Base-by-base conservation (phyloP, 306 rosid species). In the Vigna mungo region DNA sequence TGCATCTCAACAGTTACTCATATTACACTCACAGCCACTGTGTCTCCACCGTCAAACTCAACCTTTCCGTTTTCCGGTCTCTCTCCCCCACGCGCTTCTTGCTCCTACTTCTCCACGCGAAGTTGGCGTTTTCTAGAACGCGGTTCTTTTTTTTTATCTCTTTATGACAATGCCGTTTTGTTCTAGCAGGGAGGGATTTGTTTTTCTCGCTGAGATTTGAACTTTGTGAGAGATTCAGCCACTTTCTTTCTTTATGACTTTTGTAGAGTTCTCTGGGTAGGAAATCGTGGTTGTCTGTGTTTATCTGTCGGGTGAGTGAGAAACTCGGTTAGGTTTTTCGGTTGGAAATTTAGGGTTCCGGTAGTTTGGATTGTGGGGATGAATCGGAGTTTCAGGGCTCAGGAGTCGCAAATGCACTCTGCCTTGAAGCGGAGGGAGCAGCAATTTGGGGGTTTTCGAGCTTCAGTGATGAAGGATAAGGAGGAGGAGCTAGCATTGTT, bases 301-400 rank as follows among this genome's bases (percentile, higher is more conserved):
- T 18, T n/a, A 11, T 84, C 68, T 78, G 78, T 15, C 55, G 61
- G 51, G 72, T 78, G 67, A 61, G 54, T 49, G 76, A 62, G 79
- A 74, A 56, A 27, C 78, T 37, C 5, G 32, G 84, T 69, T 76
- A 30, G 72, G 84, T 49, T 78, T 78, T 81, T 10, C 3, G 25
- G 63, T 59, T 70, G 52, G 65, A 70, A 43, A 11, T 83, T 39
- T 48, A 58, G 80, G 78, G 83, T 71, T 84, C 21, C 71, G 52
- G 73, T 30, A 2, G 21, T 61, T 41, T 76, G 68, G 55, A 62
- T 61, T 84, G 78, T 58, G 65, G 80, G 75, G 80, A 93, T 93
- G 98, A 93, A 93, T 90, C 96, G 96, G 1, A 91, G 98, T 83
- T 91, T 91, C 77, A 87, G 98, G 77, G 93, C 94, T 72, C 90